These are phyloP conservation scores for Suzukiozyma palmioleophila DNA, from an alignment of 1,139 yeast genomes.

Conservation along the genomic window DNA sequence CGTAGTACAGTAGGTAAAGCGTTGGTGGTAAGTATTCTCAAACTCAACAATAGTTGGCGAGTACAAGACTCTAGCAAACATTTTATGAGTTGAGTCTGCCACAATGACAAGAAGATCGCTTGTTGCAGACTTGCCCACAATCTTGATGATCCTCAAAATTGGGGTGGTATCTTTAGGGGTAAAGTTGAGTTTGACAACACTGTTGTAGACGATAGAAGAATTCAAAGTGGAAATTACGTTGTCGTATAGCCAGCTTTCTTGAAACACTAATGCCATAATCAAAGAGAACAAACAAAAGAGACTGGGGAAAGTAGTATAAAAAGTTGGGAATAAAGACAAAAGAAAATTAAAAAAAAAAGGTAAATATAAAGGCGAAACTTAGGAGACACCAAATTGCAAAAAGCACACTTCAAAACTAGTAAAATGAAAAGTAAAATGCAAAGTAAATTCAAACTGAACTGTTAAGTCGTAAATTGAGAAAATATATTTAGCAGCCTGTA, in stretches of 20 bases:
- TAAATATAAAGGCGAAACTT: too few species aligned
- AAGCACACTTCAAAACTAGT: too few species aligned
- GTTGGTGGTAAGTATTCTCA: conserved; percentile 25
- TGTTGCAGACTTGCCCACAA: conserved; percentile 13
- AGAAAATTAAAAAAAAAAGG: too few species aligned
- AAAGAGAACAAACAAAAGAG: not conserved
- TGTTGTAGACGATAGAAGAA: conserved; percentile 8
- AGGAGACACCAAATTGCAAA: too few species aligned
- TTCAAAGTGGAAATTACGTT: conserved; percentile 9
- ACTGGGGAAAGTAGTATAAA: too few species aligned
- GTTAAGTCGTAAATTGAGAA: too few species aligned
- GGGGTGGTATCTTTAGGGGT: conserved; percentile 17
- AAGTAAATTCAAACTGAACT: too few species aligned
- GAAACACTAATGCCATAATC: conserved; percentile 13
- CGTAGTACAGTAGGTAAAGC: conserved; percentile 28
- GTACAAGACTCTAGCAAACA: conserved; percentile 27
- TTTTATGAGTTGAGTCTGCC: conserved; percentile 29
- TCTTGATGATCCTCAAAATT: conserved; percentile 24
- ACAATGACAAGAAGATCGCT: conserved; percentile 26
- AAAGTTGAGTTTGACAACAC: conserved; percentile 17
- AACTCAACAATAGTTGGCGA: conserved; percentile 24
- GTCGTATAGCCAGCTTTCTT: conserved; percentile 20
- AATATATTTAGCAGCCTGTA: too few species aligned
- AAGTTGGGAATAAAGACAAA: too few species aligned
- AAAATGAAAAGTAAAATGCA: too few species aligned